phyloP scores from a whole-genome alignment of 1,284 basidiomycete species.

The Ceratobasidium sp. region DNA sequence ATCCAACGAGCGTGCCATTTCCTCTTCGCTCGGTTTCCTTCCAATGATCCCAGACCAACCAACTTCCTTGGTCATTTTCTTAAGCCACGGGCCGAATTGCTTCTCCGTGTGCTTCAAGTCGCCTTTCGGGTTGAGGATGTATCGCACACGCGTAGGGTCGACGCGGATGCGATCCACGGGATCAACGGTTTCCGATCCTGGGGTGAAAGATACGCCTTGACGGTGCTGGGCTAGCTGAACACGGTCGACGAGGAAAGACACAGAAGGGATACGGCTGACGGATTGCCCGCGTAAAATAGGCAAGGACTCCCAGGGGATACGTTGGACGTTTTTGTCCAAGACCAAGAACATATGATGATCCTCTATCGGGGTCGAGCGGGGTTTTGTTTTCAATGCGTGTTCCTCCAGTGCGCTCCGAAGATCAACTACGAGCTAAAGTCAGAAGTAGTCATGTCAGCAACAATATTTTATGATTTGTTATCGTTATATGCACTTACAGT shows the following conservation, averaged over 20 bases:
- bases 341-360: slow-evolving; percentile 83
- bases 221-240: slow-evolving; percentile 65
- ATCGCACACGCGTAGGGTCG: slow-evolving; percentile 76
- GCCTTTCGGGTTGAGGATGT: slow-evolving; percentile 90
- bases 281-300: slow-evolving; percentile 84
- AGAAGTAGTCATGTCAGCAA: background rate
- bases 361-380: slow-evolving; percentile 46
- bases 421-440: slow-evolving; percentile 62
- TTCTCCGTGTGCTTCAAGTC: slow-evolving; percentile 87
- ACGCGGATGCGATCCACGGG: slow-evolving; percentile 60
- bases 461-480: slow-evolving; percentile 54
- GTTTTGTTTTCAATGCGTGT: slow-evolving; percentile 57
- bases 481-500: slow-evolving; percentile 61
- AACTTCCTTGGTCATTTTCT: slow-evolving; percentile 62
- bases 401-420: slow-evolving; percentile 75
- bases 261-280: slow-evolving; percentile 88
- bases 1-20: slow-evolving; percentile 74
- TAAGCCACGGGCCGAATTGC: slow-evolving; percentile 80
- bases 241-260: slow-evolving; percentile 88
- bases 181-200: slow-evolving; percentile 9
- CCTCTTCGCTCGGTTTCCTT: slow-evolving; percentile 78
- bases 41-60: slow-evolving; percentile 89
- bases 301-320: slow-evolving; percentile 96
- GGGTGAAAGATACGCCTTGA: slow-evolving; percentile 42
- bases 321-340: slow-evolving; percentile 90